These are phyloP conservation scores for Scedosporium aurantiacum DNA, from an alignment of 2,329 filamentous ascomycete genomes.

Conservation along the genomic window DNA sequence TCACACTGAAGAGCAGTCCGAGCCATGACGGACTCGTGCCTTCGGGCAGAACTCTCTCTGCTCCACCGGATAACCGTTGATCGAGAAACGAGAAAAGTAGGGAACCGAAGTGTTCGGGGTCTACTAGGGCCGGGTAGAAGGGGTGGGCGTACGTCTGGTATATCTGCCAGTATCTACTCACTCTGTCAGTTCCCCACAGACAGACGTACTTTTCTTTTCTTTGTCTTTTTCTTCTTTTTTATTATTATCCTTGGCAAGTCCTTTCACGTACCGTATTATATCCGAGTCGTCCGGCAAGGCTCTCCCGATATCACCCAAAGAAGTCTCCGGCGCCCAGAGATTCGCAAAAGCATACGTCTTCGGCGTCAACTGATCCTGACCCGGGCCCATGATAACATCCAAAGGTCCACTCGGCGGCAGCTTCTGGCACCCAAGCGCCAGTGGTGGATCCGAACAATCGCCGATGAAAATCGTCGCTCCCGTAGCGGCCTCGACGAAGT, in stretches of 20 bases:
- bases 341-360: slow-evolving; percentile 3
- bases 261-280: background rate
- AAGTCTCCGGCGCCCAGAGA: background rate
- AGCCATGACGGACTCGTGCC: background rate
- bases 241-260: background rate
- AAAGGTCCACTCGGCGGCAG: background rate
- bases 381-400: background rate
- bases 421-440: background rate
- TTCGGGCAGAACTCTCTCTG: background rate
- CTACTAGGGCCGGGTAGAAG: slow-evolving; percentile 1
- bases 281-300: slow-evolving; percentile 1
- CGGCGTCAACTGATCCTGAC: slow-evolving; percentile 1
- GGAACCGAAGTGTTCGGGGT: background rate
- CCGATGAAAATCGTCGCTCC: slow-evolving; percentile 4
- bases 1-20: background rate
- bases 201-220: background rate
- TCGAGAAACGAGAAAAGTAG: slow-evolving; percentile 1
- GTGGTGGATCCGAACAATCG: background rate
- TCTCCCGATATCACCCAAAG: background rate
- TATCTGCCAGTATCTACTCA: slow-evolving; percentile 2
- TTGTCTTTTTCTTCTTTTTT: too few species aligned
- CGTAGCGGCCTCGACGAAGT: slow-evolving; percentile 1
- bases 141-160: slow-evolving; percentile 1
- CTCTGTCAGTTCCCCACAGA: background rate
- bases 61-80: background rate